Evolutionary conservation across 2,329 filamentous ascomycete genomes (phyloP).

Genomic region (Alternaria gaisen): DNA sequence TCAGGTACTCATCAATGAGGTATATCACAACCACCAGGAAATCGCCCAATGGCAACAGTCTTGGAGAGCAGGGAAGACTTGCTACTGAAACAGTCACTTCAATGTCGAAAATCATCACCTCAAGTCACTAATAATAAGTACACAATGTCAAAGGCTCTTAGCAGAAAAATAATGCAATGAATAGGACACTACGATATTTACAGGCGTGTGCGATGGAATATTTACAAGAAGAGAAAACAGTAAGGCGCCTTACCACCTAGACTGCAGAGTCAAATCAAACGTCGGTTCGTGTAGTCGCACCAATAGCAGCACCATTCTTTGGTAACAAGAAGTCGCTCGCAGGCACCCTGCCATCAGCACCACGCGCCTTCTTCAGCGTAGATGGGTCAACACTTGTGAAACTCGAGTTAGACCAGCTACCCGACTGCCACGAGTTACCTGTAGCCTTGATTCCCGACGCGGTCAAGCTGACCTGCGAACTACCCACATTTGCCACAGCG

Average conservation of each 20-base stretch:
- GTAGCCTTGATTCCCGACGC: constrained; percentile 29
- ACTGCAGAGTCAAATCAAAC: background rate
- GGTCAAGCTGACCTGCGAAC: constrained; percentile 22
- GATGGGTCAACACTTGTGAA: constrained; percentile 52
- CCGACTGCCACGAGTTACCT: constrained; percentile 57
- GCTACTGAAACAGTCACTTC: no score
- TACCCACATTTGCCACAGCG: constrained; percentile 47
- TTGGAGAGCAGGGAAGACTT: no score
- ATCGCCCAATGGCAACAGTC: no score
- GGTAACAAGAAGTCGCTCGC: constrained; percentile 56
- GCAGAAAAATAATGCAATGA: background rate
- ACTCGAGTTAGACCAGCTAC: constrained; percentile 50
- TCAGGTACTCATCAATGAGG: no score
- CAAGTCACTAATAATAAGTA: background rate
- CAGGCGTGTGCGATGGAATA: background rate
- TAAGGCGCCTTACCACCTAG: background rate
- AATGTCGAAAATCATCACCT: background rate
- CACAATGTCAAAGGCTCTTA: background rate
- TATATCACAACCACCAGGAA: no score
- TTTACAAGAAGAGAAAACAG: background rate
- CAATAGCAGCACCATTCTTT: constrained; percentile 48
- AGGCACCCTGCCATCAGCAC: constrained; percentile 51
- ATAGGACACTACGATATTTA: background rate
- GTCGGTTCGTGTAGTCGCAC: constrained; percentile 48
- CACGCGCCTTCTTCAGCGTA: constrained; percentile 50